Conservation (phyloP, 345 rosid species). For the Raphanus sativus region DNA sequence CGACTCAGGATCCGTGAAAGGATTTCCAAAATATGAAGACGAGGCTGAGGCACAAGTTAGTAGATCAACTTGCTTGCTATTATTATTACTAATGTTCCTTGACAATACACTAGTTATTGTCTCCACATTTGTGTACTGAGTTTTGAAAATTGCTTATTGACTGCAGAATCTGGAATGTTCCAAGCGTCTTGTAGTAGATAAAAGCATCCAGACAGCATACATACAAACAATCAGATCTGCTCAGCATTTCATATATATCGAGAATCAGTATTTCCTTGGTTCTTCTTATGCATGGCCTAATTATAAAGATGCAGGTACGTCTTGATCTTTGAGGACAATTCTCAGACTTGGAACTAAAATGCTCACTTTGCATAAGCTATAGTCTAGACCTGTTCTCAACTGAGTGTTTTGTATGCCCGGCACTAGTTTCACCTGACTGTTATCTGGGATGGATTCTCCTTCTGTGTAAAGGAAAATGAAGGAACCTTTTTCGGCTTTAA, state of each 20-base stretch:
- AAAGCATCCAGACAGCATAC: conserved; percentile 93
- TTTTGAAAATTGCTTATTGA: conserved; percentile 16
- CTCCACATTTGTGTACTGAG: conserved; percentile 8
- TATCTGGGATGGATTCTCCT: background rate
- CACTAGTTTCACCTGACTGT: background rate
- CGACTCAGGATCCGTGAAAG: conserved; percentile 78
- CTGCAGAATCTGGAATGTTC: conserved; percentile 75
- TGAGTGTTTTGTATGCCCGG: background rate
- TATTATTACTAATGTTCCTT: conserved; percentile 2
- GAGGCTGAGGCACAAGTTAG: conserved; percentile 53
- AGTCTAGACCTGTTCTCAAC: background rate
- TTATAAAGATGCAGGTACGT: conserved; percentile 76
- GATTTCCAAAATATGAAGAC: conserved; percentile 61
- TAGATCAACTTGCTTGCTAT: conserved; percentile 26
- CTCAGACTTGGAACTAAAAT: conserved; percentile 16
- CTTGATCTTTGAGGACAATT: conserved; percentile 11
- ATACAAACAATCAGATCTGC: conserved; percentile 98
- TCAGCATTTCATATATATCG: conserved; percentile 89
- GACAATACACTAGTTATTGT: background rate
- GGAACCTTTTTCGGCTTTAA: background rate
- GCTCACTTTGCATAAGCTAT: background rate
- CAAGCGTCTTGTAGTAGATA: conserved; percentile 73
- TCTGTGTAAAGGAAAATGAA: background rate
- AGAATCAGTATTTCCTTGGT: conserved; percentile 97
- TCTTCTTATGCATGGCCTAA: conserved; percentile 97